A percentile compares a stretch with the other conserved stretches of the same genome.
These are phyloP conservation scores for Trichoderma sp. DNA, from an alignment of 2,329 filamentous ascomycete species.

Conservation along the genomic window DNA sequence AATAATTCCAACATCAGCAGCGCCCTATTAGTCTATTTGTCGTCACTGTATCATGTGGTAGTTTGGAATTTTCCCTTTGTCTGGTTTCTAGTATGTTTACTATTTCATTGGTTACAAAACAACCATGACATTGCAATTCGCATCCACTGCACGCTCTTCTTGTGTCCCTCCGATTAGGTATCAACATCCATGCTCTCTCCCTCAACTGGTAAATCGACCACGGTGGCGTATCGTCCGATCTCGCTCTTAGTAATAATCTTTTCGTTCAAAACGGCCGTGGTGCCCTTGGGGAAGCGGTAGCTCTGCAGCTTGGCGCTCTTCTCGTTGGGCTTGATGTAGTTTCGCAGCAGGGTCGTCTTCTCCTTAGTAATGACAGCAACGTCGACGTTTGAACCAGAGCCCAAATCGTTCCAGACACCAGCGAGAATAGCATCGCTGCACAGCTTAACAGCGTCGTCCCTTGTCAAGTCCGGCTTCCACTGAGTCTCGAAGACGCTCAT, in stretches of 20 bases:
- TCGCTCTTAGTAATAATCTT: constrained; percentile 94
- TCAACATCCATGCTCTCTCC: constrained; percentile 70
- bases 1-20: constrained; percentile 1
- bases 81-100: constrained; percentile 12
- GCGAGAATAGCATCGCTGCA: constrained; percentile 85
- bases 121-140: background rate
- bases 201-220: constrained; percentile 76
- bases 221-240: constrained; percentile 88
- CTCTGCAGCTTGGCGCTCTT: constrained; percentile 87
- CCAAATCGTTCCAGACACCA: constrained; percentile 98
- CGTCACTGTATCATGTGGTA: background rate
- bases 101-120: background rate
- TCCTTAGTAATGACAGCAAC: constrained; percentile 93
- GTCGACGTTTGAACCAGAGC: constrained; percentile 95
- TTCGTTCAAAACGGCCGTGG: constrained; percentile 94
- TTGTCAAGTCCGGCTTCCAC: constrained; percentile 77
- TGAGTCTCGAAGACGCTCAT: constrained; percentile 98
- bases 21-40: background rate
- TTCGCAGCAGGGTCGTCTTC: constrained; percentile 90
- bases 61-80: constrained; percentile 1
- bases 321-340: constrained; percentile 91
- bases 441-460: constrained; percentile 78
- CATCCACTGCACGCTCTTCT: background rate
- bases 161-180: constrained; percentile 38
- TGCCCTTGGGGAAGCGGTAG: constrained; percentile 86